Base-by-base conservation (phyloP, 129 eudicot genomes). In the Flaveria brownii region DNA sequence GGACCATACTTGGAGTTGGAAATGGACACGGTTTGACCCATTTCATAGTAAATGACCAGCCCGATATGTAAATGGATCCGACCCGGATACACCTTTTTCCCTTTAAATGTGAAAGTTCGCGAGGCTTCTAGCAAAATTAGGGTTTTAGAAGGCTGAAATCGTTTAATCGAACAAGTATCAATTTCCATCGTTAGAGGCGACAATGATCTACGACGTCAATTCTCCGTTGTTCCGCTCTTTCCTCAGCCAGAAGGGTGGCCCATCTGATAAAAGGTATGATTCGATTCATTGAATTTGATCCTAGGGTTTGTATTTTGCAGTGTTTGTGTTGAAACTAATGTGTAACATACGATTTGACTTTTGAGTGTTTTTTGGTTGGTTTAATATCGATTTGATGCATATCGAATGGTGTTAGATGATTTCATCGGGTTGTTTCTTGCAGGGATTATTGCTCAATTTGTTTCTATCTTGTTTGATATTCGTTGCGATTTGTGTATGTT, bases 221-320 rank as follows among this genome's bases (percentile, higher is more conserved):
- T 92, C 97, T 15, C 91, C 91, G 5, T 87, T 92, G 77, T 92
- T 92, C 87, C 89, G 97, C 7, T 92, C 97, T 68, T 92, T 92
- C 89, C 90, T 92, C 85, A 86, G 97, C 86, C 97, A 92, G 89
- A 92, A 92, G 85, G 97, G 97, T 9, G 97, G 96, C 59, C 76
- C 88, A 10, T 78, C 96, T 59, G 96, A 92, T 50, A 92, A 89
- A 89, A 92, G 97, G 97, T 89, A 50, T 26, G 0, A 7, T 73
- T 68, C 13, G 4, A 28, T 26, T 51, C 15, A 9, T 42, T 10
- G 2, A 39, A 18, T 36, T 47, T 9, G 22, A 61, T 33, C 2
- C 33, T 51, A 43, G 72, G 78, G 56, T 64, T 67, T 74, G 49
- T 22, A 15, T 30, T 12, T 57, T 56, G 5, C 6, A 46, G 74